These are phyloP conservation scores for Solanum commersonii DNA, from an alignment of 257 asterid genomes.

Conservation along the genomic window DNA sequence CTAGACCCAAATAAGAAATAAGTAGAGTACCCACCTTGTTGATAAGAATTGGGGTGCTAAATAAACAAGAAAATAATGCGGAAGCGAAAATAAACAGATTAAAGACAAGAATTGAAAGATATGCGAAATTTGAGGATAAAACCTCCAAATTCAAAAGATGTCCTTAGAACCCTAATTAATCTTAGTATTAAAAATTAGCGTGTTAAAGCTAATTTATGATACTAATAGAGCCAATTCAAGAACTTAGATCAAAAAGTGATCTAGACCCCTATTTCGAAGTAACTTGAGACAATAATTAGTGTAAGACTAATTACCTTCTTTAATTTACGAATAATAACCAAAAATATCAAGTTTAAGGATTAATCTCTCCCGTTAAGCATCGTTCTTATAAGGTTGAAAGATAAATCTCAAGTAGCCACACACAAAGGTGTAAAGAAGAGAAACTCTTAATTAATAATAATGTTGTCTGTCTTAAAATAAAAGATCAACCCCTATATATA, in stretches of 20 bases:
- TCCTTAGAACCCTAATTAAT: not conserved
- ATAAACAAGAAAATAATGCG: not conserved
- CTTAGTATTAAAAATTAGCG: not conserved
- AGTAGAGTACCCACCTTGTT: not conserved
- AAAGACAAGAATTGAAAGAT: not conserved
- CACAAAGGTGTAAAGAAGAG: not conserved
- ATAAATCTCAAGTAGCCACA: no score
- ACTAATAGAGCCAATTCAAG: not conserved
- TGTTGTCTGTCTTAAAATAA: not conserved
- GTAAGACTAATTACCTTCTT: not conserved
- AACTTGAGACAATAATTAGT: not conserved
- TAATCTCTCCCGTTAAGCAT: not conserved
- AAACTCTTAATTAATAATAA: not conserved
- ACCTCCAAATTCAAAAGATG: not conserved
- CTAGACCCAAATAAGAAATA: not conserved
- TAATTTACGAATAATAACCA: not conserved
- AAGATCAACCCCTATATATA: not conserved
- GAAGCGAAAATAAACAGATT: not conserved
- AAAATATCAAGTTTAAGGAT: not conserved
- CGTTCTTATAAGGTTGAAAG: not conserved
- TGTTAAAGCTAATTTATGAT: not conserved
- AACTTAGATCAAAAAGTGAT: not conserved
- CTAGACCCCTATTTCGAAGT: not conserved
- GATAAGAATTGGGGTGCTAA: not conserved
- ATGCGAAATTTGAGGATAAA: not conserved